phyloP scores from a whole-genome alignment of 164 flowering plant species.

The Hamamelis virginiana region DNA sequence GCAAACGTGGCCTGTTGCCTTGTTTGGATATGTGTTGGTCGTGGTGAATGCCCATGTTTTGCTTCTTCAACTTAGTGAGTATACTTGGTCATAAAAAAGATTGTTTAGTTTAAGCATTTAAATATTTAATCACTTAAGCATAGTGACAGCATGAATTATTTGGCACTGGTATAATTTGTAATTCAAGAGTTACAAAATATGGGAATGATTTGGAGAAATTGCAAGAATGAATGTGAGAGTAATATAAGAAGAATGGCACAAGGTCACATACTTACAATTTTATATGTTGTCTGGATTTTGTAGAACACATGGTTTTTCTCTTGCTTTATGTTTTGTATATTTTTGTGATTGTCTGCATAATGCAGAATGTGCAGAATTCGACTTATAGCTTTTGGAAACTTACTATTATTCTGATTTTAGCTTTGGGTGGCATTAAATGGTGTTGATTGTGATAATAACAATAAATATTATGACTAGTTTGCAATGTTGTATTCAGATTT shows the following conservation, averaged over 20 bases:
- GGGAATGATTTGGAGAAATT: not conserved
- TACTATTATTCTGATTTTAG: not conserved
- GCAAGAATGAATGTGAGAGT: too few species aligned
- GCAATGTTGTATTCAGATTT: not conserved
- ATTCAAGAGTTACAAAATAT: not conserved
- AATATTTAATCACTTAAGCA: not conserved
- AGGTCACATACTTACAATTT: too few species aligned
- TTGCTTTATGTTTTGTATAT: too few species aligned
- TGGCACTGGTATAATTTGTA: not conserved
- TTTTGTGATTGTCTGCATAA: too few species aligned
- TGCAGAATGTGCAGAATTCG: too few species aligned
- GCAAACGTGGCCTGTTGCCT: too few species aligned
- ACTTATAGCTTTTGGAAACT: too few species aligned
- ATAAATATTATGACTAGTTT: not conserved
- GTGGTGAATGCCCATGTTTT: not conserved
- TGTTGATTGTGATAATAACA: not conserved
- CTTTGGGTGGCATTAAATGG: not conserved
- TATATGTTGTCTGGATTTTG: too few species aligned
- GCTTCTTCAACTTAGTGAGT: not conserved
- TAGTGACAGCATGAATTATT: not conserved
- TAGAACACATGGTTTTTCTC: too few species aligned
- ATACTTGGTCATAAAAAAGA: not conserved
- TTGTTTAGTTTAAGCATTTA: not conserved
- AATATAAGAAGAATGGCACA: too few species aligned
- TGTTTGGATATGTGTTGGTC: too few species aligned